Percentiles rank a stretch among this genome's conserved stretches.
These are phyloP conservation scores for Myriangium duriaei DNA, from an alignment of 2,329 filamentous ascomycete genomes.

Conservation along the genomic window DNA sequence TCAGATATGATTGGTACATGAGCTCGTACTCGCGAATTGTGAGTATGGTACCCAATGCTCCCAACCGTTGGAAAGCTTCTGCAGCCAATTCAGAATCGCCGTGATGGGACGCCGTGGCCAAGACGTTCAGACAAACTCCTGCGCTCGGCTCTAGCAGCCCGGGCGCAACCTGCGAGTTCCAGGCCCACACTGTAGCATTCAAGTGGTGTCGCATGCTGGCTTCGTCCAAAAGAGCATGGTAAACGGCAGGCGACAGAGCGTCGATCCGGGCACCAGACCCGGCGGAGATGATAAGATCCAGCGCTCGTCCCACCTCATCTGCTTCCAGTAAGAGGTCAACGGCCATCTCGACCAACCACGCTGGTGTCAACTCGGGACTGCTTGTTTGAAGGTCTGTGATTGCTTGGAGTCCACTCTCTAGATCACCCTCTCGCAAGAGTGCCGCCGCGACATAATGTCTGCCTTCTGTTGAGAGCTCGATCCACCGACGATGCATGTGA, in stretches of 20 bases:
- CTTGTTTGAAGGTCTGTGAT: constrained; percentile 54
- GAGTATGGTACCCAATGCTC: constrained; percentile 45
- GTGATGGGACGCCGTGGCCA: constrained; percentile 58
- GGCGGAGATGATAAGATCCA: constrained; percentile 48
- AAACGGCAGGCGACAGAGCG: constrained; percentile 49
- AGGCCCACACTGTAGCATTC: constrained; percentile 54
- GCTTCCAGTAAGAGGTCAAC: constrained; percentile 59
- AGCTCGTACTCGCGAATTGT: constrained; percentile 65
- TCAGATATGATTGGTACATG: constrained; percentile 58
- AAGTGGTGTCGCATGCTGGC: constrained; percentile 50
- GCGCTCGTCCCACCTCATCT: constrained; percentile 65
- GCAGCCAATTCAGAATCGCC: constrained; percentile 58
- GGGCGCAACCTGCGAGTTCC: constrained; percentile 52
- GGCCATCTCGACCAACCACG: constrained; percentile 69
- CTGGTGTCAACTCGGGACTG: constrained; percentile 40
- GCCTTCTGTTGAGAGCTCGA: constrained; percentile 47
- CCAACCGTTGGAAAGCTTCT: constrained; percentile 55
- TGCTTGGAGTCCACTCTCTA: constrained; percentile 64
- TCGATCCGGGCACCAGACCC: constrained; percentile 33
- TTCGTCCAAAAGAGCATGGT: constrained; percentile 48
- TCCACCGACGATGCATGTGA: constrained; percentile 64
- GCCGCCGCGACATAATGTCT: constrained; percentile 59
- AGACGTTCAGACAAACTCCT: constrained; percentile 52
- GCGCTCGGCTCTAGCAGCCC: constrained; percentile 50
- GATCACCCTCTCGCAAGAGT: constrained; percentile 66